phyloP scores from a whole-genome alignment of 495 filamentous ascomycete species.

The Talaromyces wortmannii region DNA sequence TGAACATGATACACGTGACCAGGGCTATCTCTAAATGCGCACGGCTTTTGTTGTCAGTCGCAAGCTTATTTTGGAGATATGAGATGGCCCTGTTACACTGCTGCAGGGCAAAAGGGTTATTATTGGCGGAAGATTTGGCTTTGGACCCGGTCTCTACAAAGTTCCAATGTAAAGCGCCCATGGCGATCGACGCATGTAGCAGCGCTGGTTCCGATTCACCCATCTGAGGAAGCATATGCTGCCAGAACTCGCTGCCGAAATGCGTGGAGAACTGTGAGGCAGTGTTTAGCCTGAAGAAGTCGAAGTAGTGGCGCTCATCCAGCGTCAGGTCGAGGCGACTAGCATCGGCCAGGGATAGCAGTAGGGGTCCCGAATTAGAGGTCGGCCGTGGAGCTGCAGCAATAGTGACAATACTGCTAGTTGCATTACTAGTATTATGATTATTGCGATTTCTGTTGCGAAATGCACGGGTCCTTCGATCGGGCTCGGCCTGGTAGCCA shows the following conservation, averaged over 20 bases:
- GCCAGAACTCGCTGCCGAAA: conserved; percentile 41
- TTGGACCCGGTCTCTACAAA: conserved; percentile 1
- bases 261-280: conserved; percentile 35
- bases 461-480: conserved; percentile 1
- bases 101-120: conserved; percentile 23
- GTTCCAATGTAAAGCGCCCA: conserved; percentile 36
- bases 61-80: conserved; percentile 6
- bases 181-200: conserved; percentile 35
- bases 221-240: conserved; percentile 41
- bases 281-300: conserved; percentile 15
- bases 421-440: not conserved
- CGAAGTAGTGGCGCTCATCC: conserved; percentile 10
- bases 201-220: conserved; percentile 42
- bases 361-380: no score
- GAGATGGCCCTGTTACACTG: conserved; percentile 41
- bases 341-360: not conserved
- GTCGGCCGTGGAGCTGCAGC: not conserved
- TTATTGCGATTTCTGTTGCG: not conserved
- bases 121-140: not conserved
- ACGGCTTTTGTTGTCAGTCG: conserved; percentile 8
- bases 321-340: not conserved
- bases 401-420: not conserved
- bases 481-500: conserved; percentile 3
- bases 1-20: conserved; percentile 38
- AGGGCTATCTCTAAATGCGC: conserved; percentile 12